Evolutionary conservation across 169 alveolate genomes (phyloP).

Genomic region (Cryptosporidium parvum): DNA sequence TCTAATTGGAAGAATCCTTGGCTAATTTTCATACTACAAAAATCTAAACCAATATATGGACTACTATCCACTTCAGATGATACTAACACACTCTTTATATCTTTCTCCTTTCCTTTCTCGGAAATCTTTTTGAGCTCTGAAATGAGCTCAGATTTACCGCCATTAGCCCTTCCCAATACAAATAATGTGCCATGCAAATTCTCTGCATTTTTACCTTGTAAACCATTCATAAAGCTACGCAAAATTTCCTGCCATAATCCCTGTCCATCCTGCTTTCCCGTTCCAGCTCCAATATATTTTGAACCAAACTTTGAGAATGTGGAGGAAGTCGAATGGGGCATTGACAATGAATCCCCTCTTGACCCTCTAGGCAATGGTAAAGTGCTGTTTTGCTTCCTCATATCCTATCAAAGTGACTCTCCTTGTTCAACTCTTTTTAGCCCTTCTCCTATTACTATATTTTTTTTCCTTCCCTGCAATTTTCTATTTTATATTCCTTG

Average conservation of each 20-base stretch:
- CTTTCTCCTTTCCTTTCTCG: constrained; percentile 25
- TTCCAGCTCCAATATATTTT: constrained; percentile 26
- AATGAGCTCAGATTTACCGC: constrained; percentile 51
- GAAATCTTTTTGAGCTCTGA: constrained; percentile 44
- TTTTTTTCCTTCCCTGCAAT: neutral
- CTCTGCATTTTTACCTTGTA: neutral
- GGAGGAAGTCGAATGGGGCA: constrained; percentile 32
- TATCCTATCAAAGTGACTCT: neutral
- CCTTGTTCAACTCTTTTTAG: neutral
- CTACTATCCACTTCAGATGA: neutral
- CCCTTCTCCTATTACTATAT: neutral
- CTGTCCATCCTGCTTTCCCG: constrained; percentile 35
- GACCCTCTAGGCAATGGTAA: constrained; percentile 57
- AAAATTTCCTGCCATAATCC: constrained; percentile 67
- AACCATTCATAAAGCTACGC: constrained; percentile 6
- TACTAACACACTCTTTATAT: neutral
- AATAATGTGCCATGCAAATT: constrained; percentile 63
- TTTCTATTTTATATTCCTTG: neutral
- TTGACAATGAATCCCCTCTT: constrained; percentile 49
- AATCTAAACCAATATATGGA: constrained; percentile 59
- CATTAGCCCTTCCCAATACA: constrained; percentile 50
- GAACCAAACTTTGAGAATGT: constrained; percentile 47
- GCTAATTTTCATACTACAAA: constrained; percentile 14
- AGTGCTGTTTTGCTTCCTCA: constrained; percentile 72
- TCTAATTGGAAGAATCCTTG: neutral